phyloP scores from a whole-genome alignment of 2,329 filamentous ascomycete species.

The Trichothecium roseum region DNA sequence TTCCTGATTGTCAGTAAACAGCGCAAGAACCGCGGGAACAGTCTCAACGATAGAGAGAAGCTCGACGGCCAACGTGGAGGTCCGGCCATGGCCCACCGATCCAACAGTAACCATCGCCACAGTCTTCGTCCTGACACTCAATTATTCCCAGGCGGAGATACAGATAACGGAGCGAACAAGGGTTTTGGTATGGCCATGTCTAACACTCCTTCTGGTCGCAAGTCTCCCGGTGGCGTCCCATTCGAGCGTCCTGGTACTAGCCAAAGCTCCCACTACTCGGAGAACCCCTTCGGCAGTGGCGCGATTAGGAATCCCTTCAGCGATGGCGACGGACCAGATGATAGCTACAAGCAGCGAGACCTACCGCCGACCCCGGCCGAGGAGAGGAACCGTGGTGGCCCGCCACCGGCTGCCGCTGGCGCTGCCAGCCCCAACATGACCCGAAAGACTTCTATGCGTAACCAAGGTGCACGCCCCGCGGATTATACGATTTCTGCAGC shows the following conservation, averaged over 20 bases:
- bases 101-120: conserved; percentile 55
- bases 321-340: conserved; percentile 9
- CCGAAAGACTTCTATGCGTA: conserved; percentile 3
- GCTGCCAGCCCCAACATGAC: conserved; percentile 9
- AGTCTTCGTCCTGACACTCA: conserved; percentile 78
- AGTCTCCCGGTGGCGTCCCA: conserved; percentile 21
- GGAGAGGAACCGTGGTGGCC: no score
- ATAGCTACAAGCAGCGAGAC: no score
- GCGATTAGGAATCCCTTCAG: conserved; percentile 29
- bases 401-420: conserved; percentile 20
- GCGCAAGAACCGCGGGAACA: conserved; percentile 44
- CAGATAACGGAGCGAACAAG: conserved; percentile 40
- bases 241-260: conserved; percentile 39
- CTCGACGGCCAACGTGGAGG: conserved; percentile 19
- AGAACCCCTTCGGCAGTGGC: conserved; percentile 60
- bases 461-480: conserved; percentile 28
- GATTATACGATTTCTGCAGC: conserved; percentile 40
- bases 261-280: conserved; percentile 35
- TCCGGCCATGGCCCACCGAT: conserved; percentile 10
- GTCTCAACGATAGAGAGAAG: conserved; percentile 62
- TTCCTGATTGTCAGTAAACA: conserved; percentile 57
- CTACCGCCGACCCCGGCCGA: no score
- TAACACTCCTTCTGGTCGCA: conserved; percentile 7
- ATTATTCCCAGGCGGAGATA: conserved; percentile 55
- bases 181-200: conserved; percentile 25